Conservation (phyloP, 2,329 filamentous ascomycete genomes). For the Sarocladium kiliense region DNA sequence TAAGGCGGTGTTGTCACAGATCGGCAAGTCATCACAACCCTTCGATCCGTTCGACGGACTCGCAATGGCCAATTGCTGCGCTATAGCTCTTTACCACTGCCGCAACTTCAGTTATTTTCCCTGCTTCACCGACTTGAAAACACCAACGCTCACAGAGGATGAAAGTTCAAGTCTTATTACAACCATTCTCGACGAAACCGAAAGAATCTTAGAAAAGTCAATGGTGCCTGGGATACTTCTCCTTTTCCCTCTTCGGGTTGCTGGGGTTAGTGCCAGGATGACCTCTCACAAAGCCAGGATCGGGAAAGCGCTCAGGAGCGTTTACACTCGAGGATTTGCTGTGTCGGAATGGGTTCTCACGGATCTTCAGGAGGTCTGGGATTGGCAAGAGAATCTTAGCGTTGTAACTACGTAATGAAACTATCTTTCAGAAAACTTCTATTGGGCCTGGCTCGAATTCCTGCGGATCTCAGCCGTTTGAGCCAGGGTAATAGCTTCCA, state of each 20-base stretch:
- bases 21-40: background rate
- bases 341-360: conserved; percentile 17
- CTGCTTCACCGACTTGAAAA: conserved; percentile 12
- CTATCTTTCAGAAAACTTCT: background rate
- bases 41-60: conserved; percentile 10
- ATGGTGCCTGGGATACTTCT: conserved; percentile 15
- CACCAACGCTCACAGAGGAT: conserved; percentile 10
- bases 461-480: background rate
- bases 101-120: conserved; percentile 19
- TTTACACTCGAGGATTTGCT: conserved; percentile 18
- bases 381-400: conserved; percentile 12
- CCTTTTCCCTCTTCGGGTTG: conserved; percentile 20
- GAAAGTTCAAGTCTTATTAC: conserved; percentile 9
- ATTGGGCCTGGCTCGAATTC: background rate
- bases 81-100: conserved; percentile 16
- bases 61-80: conserved; percentile 13
- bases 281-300: background rate
- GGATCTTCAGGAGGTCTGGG: conserved; percentile 16
- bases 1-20: background rate
- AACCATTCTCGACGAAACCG: background rate
- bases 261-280: conserved; percentile 11
- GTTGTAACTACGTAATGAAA: background rate
- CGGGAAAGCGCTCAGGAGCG: conserved; percentile 5
- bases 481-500: background rate
- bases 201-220: conserved; percentile 9